These are phyloP conservation scores for Pilatotrama ljubarskyi DNA, from an alignment of 768 basidiomycete genomes.

Conservation along the genomic window DNA sequence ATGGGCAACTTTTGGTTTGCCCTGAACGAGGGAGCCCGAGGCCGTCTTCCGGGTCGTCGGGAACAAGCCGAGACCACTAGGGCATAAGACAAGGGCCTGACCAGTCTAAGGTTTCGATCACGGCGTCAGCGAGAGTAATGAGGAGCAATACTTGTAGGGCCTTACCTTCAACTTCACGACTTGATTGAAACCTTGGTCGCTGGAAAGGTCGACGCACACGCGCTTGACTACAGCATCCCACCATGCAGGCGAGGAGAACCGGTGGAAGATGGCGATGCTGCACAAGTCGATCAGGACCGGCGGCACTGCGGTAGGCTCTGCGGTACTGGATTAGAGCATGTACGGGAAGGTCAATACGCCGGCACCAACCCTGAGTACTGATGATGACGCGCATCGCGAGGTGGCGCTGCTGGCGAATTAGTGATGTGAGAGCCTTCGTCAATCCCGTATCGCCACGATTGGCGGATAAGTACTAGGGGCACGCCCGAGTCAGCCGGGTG, in stretches of 20 bases:
- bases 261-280: conserved; percentile 62
- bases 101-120: conserved; percentile 51
- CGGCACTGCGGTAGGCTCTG: conserved; percentile 75
- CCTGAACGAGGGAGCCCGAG: neutral
- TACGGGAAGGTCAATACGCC: neutral
- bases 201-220: conserved; percentile 62
- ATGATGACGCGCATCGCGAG: conserved; percentile 72
- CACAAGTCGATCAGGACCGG: conserved; percentile 68
- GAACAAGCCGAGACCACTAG: conserved; percentile 45
- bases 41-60: neutral
- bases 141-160: neutral
- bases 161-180: conserved; percentile 64
- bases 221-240: conserved; percentile 70
- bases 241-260: conserved; percentile 78
- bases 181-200: conserved; percentile 61
- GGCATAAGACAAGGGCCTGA: conserved; percentile 67
- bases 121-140: neutral
- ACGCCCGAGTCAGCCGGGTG: neutral
- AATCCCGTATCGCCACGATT: conserved; percentile 49
- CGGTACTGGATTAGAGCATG: neutral
- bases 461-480: conserved; percentile 57
- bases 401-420: conserved; percentile 72
- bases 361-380: conserved; percentile 62
- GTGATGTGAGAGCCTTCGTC: conserved; percentile 54
- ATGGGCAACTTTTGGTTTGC: conserved; percentile 21